Evolutionary conservation across 805 yeast species (phyloP).

Genomic region (Metschnikowia vanudenii): DNA sequence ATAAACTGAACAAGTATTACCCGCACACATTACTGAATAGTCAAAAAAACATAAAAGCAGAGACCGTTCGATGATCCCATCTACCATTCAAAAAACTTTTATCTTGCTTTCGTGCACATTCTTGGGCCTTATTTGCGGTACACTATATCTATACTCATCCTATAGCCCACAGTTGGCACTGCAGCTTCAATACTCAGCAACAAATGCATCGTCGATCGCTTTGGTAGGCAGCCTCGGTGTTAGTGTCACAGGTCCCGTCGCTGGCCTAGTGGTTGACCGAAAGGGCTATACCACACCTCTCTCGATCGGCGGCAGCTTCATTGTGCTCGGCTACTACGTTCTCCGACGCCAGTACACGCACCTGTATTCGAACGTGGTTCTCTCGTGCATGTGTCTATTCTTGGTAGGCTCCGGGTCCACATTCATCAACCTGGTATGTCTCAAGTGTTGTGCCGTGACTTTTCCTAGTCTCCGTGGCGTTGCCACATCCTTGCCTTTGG

Average conservation of each 20-base stretch:
- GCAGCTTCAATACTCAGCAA: conserved; percentile 55
- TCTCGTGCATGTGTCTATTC: conserved; percentile 48
- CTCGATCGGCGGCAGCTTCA: conserved; percentile 47
- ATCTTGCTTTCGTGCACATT: conserved; percentile 27
- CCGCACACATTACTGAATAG: too few species aligned
- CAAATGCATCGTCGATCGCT: conserved; percentile 63
- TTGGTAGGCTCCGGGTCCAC: conserved; percentile 71
- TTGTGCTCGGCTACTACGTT: conserved; percentile 55
- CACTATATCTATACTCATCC: conserved; percentile 71
- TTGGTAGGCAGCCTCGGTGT: conserved; percentile 68
- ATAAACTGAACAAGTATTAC: too few species aligned
- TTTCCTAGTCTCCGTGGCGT: conserved; percentile 69
- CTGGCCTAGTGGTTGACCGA: conserved; percentile 63
- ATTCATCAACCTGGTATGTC: conserved; percentile 57
- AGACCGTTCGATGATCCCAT: conserved; percentile 7
- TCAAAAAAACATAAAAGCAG: not conserved
- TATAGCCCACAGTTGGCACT: conserved; percentile 75
- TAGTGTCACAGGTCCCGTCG: conserved; percentile 61
- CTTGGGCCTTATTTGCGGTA: conserved; percentile 64
- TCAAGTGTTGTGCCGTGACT: conserved; percentile 70
- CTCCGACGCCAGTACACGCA: conserved; percentile 50
- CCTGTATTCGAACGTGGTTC: conserved; percentile 35
- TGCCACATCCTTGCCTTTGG: conserved; percentile 73
- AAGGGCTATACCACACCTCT: conserved; percentile 57
- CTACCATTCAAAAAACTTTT: conserved; percentile 22